phyloP scores from a whole-genome alignment of 495 filamentous ascomycete species.

The Neurospora sp. region DNA sequence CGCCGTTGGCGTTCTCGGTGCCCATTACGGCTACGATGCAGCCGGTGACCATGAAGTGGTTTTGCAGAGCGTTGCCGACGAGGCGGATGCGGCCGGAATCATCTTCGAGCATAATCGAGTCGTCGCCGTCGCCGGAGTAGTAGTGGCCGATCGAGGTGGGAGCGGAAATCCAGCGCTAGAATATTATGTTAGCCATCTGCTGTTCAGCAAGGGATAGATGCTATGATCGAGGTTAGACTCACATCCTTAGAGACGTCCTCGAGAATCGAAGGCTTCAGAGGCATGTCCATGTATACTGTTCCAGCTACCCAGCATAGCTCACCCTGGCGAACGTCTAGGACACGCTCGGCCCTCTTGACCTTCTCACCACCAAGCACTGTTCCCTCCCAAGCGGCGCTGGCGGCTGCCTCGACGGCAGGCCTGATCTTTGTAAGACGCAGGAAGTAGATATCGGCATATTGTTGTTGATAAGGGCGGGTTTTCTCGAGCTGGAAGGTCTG shows the following conservation, averaged over 20 bases:
- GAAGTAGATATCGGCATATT: slow-evolving; percentile 97
- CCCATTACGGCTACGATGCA: slow-evolving; percentile 86
- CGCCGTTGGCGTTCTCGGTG: slow-evolving; percentile 82
- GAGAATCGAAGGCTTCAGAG: slow-evolving; percentile 90
- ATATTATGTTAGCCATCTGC: not conserved
- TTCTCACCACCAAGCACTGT: slow-evolving; percentile 70
- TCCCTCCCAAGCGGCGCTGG: slow-evolving; percentile 64
- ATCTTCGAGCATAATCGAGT: slow-evolving; percentile 84
- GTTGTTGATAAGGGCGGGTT: slow-evolving; percentile 76
- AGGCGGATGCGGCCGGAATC: slow-evolving; percentile 87
- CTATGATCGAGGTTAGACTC: slow-evolving; percentile 19
- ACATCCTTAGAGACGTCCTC: slow-evolving; percentile 92
- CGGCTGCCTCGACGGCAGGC: slow-evolving; percentile 66
- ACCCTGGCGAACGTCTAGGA: slow-evolving; percentile 91
- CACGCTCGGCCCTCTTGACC: slow-evolving; percentile 66
- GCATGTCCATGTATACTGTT: slow-evolving; percentile 96
- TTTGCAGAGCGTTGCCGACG: slow-evolving; percentile 53
- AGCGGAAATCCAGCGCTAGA: slow-evolving; percentile 72
- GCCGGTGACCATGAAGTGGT: slow-evolving; percentile 72
- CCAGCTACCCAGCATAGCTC: slow-evolving; percentile 92
- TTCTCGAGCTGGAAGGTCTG: slow-evolving; percentile 61
- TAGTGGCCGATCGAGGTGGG: slow-evolving; percentile 77
- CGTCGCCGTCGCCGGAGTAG: slow-evolving; percentile 43
- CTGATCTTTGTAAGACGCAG: slow-evolving; percentile 81
- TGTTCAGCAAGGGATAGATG: not conserved